These are phyloP conservation scores for Nicotiana paniculata DNA, from an alignment of 257 asterid species.

Conservation along the genomic window DNA sequence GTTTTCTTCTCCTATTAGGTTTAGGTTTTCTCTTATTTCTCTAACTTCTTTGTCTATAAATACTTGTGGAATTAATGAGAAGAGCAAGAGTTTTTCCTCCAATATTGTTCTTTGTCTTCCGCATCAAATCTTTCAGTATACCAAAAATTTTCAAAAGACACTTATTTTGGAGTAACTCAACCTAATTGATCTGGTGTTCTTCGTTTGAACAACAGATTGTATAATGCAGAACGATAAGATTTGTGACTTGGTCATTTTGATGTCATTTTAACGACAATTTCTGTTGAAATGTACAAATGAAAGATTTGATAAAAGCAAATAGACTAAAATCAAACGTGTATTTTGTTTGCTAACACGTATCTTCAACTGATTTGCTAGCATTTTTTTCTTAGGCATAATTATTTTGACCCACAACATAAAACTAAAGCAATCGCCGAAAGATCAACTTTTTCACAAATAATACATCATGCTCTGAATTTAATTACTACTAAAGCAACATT, in stretches of 20 bases:
- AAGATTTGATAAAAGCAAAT: background rate
- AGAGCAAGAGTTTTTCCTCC: too few relatives aligned
- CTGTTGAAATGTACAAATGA: background rate
- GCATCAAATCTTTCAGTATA: too few relatives aligned
- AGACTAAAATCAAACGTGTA: background rate
- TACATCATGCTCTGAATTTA: background rate
- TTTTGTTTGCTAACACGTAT: too few relatives aligned
- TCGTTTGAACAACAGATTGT: background rate
- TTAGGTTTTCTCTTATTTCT: too few relatives aligned
- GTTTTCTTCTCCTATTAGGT: too few relatives aligned
- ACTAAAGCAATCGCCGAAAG: background rate
- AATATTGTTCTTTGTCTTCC: too few relatives aligned
- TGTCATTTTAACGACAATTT: background rate
- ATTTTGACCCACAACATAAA: background rate
- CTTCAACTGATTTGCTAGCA: too few relatives aligned
- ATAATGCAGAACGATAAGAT: background rate
- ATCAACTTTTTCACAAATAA: background rate
- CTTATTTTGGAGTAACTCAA: too few relatives aligned
- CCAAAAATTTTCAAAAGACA: too few relatives aligned
- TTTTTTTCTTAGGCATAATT: background rate
- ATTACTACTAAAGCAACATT: background rate
- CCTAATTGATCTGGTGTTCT: background rate
- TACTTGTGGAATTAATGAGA: too few relatives aligned
- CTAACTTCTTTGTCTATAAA: too few relatives aligned
- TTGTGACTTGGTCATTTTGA: background rate